phyloP scores from a whole-genome alignment of 768 basidiomycete genomes.

The Suillus subluteus region DNA sequence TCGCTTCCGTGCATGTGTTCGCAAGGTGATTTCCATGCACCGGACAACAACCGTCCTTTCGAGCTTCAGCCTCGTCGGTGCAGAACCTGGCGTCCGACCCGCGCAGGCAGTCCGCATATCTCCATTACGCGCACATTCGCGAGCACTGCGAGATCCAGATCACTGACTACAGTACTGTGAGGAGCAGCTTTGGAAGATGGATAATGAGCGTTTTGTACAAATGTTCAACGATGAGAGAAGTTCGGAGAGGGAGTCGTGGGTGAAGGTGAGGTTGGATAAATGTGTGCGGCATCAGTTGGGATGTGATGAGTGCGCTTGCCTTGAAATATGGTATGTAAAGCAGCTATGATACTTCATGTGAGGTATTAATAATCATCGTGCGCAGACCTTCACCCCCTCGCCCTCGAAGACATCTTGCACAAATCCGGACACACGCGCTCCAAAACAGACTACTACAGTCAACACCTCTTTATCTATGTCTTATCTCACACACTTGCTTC shows the following conservation, averaged over 20 bases:
- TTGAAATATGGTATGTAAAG: slow-evolving; percentile 62
- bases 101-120: slow-evolving; percentile 57
- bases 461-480: slow-evolving; percentile 72
- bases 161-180: slow-evolving; percentile 63
- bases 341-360: slow-evolving; percentile 11
- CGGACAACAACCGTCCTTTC: slow-evolving; percentile 48
- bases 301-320: slow-evolving; percentile 69
- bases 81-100: slow-evolving; percentile 76
- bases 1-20: slow-evolving; percentile 56
- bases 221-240: slow-evolving; percentile 50
- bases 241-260: slow-evolving; percentile 58
- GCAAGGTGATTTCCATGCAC: slow-evolving; percentile 65
- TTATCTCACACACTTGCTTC: slow-evolving; percentile 61
- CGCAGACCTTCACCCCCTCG: slow-evolving; percentile 69
- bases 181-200: slow-evolving; percentile 58
- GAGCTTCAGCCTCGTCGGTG: slow-evolving; percentile 49
- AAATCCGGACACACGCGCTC: slow-evolving; percentile 57
- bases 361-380: slow-evolving; percentile 10
- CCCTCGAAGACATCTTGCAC: slow-evolving; percentile 71
- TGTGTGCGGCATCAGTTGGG: slow-evolving; percentile 69
- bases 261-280: slow-evolving; percentile 78
- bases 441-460: slow-evolving; percentile 70
- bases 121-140: slow-evolving; percentile 58
- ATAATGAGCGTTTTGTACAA: slow-evolving; percentile 62
- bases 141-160: slow-evolving; percentile 69